These are phyloP conservation scores for Paragyromitra xinjiangensis DNA, from an alignment of 495 filamentous ascomycete species.

Conservation along the genomic window DNA sequence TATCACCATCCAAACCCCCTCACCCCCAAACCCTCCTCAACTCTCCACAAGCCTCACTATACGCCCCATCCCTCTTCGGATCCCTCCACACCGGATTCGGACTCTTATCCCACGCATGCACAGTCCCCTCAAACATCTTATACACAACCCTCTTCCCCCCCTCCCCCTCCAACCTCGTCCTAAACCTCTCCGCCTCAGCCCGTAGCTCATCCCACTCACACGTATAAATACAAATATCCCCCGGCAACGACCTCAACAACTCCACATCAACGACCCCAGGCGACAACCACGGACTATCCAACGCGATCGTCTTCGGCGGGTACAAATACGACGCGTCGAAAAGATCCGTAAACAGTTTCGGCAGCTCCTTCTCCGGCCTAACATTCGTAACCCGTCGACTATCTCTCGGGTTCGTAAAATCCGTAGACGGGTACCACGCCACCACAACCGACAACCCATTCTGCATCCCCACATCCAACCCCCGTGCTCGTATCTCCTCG, in stretches of 20 bases:
- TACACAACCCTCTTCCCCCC: slow-evolving; percentile 74
- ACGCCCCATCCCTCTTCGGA: slow-evolving; percentile 36
- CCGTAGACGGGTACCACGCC: slow-evolving; percentile 84
- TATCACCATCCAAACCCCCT: background rate
- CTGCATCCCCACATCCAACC: background rate
- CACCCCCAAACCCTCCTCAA: slow-evolving; percentile 27
- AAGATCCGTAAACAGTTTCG: slow-evolving; percentile 77
- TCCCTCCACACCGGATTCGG: slow-evolving; percentile 70
- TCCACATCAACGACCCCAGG: slow-evolving; percentile 69
- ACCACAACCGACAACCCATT: slow-evolving; percentile 65
- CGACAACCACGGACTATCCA: slow-evolving; percentile 69
- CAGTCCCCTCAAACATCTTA: slow-evolving; percentile 74
- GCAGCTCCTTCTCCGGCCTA: slow-evolving; percentile 75
- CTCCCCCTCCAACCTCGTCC: slow-evolving; percentile 66
- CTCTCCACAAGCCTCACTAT: slow-evolving; percentile 45
- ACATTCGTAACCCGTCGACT: slow-evolving; percentile 72
- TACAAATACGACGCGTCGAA: slow-evolving; percentile 86
- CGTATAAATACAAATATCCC: slow-evolving; percentile 75
- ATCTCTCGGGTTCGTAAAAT: slow-evolving; percentile 79
- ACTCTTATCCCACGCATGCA: slow-evolving; percentile 88
- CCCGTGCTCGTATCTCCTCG: slow-evolving; percentile 56
- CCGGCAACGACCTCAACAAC: slow-evolving; percentile 66
- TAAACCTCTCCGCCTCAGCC: slow-evolving; percentile 75
- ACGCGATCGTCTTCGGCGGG: slow-evolving; percentile 65
- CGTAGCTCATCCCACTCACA: slow-evolving; percentile 95